Conservation (phyloP, 2,329 filamentous ascomycete species). For the Emmonsiellopsis sp. region DNA sequence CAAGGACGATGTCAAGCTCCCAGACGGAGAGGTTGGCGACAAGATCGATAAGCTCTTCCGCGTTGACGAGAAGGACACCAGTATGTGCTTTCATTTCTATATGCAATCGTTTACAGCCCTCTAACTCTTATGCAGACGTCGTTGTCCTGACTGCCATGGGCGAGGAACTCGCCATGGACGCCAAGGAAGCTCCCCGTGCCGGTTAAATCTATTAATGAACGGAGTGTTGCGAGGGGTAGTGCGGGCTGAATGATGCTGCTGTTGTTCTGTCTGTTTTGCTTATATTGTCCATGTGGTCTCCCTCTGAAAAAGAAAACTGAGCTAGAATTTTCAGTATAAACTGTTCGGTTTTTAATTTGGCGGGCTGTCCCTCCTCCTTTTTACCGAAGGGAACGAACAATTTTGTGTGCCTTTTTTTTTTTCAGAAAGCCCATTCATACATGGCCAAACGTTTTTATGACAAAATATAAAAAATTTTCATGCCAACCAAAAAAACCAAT, state of each 20-base stretch:
- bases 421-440: not conserved
- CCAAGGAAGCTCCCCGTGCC: conserved; percentile 69
- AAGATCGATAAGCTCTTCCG: conserved; percentile 76
- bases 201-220: not conserved
- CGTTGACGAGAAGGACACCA: conserved; percentile 81
- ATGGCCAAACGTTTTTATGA: not conserved
- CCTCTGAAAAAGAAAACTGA: not conserved
- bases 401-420: not conserved
- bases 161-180: conserved; percentile 84
- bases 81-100: conserved; percentile 48
- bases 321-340: not conserved
- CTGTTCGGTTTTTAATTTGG: not conserved
- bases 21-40: conserved; percentile 78
- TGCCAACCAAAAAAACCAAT: no score
- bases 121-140: conserved; percentile 54
- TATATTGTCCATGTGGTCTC: not conserved
- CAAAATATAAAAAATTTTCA: not conserved
- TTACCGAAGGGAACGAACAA: not conserved
- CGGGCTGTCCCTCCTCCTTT: not conserved
- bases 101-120: conserved; percentile 1
- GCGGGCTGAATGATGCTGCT: not conserved
- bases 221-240: not conserved
- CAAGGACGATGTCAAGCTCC: conserved; percentile 93
- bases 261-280: not conserved
- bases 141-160: conserved; percentile 93